phyloP scores from a whole-genome alignment of 1,139 yeast species.

The Saccharomyces hybrid region DNA sequence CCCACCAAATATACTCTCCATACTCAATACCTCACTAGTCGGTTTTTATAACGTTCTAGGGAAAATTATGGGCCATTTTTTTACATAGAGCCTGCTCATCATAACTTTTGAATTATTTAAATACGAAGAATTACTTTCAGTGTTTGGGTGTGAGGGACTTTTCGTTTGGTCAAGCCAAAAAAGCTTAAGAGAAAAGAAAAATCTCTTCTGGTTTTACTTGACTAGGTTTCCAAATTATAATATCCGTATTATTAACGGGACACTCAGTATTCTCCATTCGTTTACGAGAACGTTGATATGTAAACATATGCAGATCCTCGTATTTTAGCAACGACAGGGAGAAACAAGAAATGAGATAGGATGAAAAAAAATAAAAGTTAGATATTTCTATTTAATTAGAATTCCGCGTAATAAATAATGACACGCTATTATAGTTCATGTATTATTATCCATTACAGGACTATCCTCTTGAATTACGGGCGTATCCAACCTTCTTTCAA shows the following conservation, averaged over 20 bases:
- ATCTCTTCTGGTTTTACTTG: not conserved
- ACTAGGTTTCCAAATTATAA: not conserved
- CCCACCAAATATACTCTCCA: conserved; percentile 14
- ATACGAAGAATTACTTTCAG: not conserved
- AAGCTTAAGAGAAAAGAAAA: not conserved
- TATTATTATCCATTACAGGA: not conserved
- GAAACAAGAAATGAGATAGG: not conserved
- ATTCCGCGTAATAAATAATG: not conserved
- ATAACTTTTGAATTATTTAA: not conserved
- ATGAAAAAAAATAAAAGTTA: not conserved
- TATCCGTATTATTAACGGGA: not conserved
- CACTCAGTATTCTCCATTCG: not conserved
- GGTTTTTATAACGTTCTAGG: not conserved
- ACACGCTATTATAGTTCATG: not conserved
- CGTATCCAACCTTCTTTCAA: conserved; percentile 4
- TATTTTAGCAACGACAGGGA: not conserved
- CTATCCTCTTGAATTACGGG: conserved; percentile 3
- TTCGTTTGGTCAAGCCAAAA: not conserved
- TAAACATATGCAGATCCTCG: not conserved
- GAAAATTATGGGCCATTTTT: not conserved
- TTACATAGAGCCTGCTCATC: not conserved
- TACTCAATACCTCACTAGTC: not conserved
- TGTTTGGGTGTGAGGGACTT: conserved; percentile 1
- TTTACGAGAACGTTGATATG: not conserved
- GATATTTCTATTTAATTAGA: not conserved